Base-by-base conservation (phyloP, 352 stramenopile genomes). In the Thraustochytrium sp. region DNA sequence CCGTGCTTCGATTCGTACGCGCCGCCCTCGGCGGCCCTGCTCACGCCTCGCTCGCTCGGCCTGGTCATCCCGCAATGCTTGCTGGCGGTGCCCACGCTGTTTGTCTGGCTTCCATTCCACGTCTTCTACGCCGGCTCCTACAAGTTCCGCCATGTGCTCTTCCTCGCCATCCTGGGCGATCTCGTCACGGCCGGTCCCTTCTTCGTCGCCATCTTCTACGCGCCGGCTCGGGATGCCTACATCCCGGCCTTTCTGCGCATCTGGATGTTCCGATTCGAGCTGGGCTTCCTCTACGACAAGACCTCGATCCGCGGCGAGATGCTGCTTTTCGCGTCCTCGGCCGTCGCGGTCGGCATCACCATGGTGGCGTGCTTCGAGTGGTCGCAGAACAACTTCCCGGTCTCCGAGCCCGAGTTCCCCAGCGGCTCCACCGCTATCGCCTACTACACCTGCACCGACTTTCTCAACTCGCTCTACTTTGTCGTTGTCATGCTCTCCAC, bases 351-450 rank as follows among this genome's bases (percentile, higher is more conserved):
- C 0, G 42, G 65, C 13, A 40, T 78, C 31, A 78, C 65, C 29
- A 78, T 78, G 65, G 48, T 78, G 5, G 65, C 65, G 18, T 40
- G n/a, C 46, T 78, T 78, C 65, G 65, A 78, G 37, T 78, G 40
- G 42, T 18, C 65, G 34, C 65, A 78, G 62, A 78, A 78, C 37
- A 78, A 78, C 49, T 78, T 78, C 26, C 40, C 65, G n/a, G 44
- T 49, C 4, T 40, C n/a, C 3, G 48, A 44, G 23, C 40, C 48
- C 31, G 34, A 62, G 40, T 44, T 44, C 49, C 9, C 42, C 5
- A 21, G 29, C 42, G 4, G 3, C 44, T 29, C 8, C 13, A 42
- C 21, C 46, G 38, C 16, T n/a, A n/a, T n/a, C 8, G 18, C 37
- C n/a, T 4, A 40, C 4, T 78, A 78, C 37, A 23, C 65, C 8